These are phyloP conservation scores for Dryadomyces quercivorus DNA, from an alignment of 2,329 filamentous ascomycete species.

Conservation along the genomic window DNA sequence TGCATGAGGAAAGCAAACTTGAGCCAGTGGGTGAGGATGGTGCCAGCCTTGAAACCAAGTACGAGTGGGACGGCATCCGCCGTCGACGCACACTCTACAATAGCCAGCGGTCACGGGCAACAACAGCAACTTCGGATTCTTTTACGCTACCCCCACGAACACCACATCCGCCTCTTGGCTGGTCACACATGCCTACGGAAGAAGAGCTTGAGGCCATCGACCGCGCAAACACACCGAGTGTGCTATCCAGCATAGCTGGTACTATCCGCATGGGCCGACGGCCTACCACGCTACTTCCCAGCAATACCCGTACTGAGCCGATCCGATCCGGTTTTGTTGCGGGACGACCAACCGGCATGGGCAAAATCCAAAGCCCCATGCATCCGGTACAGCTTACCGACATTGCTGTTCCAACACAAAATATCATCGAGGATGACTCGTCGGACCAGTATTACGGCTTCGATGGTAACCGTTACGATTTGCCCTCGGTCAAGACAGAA, in stretches of 20 bases:
- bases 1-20: constrained; percentile 70
- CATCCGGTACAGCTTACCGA: constrained; percentile 52
- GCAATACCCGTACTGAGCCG: neutral
- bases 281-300: constrained; percentile 9
- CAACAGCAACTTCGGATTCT: constrained; percentile 5
- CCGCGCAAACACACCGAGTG: constrained; percentile 30
- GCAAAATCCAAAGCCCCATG: constrained; percentile 39
- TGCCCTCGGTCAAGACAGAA: constrained; percentile 31
- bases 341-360: neutral
- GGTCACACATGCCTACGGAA: constrained; percentile 68
- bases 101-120: constrained; percentile 24
- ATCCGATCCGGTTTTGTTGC: constrained; percentile 11
- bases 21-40: constrained; percentile 65
- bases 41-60: constrained; percentile 33
- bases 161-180: constrained; percentile 67
- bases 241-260: constrained; percentile 44
- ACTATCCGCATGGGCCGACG: constrained; percentile 33
- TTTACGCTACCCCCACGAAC: constrained; percentile 24
- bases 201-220: constrained; percentile 45
- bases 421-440: constrained; percentile 23
- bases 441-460: constrained; percentile 14
- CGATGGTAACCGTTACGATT: constrained; percentile 32
- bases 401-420: constrained; percentile 34
- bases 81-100: constrained; percentile 46
- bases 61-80: constrained; percentile 87